Percentiles rank a stretch among this genome's conserved stretches.
Conservation (phyloP, 1,284 basidiomycete genomes). For the Boletellus sp. region DNA sequence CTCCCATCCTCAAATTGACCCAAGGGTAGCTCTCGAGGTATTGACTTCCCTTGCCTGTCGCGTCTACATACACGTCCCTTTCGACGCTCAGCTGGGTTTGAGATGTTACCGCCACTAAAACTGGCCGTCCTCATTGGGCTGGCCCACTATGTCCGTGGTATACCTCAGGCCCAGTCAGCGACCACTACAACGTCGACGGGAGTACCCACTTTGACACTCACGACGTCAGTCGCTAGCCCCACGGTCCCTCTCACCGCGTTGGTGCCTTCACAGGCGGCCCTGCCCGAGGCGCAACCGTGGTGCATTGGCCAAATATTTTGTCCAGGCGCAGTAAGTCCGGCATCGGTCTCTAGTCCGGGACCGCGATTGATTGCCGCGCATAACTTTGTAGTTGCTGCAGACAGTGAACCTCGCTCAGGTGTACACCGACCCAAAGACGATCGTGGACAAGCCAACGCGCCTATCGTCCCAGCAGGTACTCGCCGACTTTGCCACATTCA, state of each 20-base stretch:
- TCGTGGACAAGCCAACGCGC: constrained; percentile 87
- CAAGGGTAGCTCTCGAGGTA: too few species aligned
- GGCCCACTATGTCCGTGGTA: constrained; percentile 9
- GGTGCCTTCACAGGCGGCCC: constrained; percentile 64
- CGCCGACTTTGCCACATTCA: constrained; percentile 63
- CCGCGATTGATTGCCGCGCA: constrained; percentile 1
- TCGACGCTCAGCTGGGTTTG: background rate
- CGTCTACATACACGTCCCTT: too few species aligned
- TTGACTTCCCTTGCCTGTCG: too few species aligned
- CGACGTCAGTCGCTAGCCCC: constrained; percentile 66
- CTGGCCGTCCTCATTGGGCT: constrained; percentile 17
- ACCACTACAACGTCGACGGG: constrained; percentile 13
- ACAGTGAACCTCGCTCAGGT: constrained; percentile 78
- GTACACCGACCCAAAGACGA: constrained; percentile 83
- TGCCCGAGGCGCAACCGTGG: constrained; percentile 76
- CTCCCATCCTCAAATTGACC: too few species aligned
- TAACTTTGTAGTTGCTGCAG: constrained; percentile 63
- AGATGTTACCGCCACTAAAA: constrained; percentile 12
- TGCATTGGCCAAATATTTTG: constrained; percentile 83
- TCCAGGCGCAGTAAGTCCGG: constrained; percentile 63
- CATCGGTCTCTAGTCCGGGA: background rate
- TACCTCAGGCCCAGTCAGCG: constrained; percentile 4
- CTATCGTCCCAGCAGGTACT: constrained; percentile 64
- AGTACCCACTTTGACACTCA: constrained; percentile 39
- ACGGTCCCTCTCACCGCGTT: constrained; percentile 50